Evolutionary conservation across 768 basidiomycete genomes (phyloP), one percentile per base, ranked within the genome.

Genomic region (Mycena leptocephala): DNA sequence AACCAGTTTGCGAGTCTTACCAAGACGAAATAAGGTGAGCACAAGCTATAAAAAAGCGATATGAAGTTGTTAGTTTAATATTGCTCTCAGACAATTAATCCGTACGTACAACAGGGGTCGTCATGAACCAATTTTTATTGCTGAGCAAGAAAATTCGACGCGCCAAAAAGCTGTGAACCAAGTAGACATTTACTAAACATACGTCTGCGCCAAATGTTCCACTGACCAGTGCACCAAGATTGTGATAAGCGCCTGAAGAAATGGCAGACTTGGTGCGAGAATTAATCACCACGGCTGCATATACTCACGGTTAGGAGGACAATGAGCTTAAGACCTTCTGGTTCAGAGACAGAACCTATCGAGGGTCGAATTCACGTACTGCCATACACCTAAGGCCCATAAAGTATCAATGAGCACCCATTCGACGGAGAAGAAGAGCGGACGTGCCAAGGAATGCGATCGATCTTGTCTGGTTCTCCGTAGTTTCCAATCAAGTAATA

Each of bases 201-300:
- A 16, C 11, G 6, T 18, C 2, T 33, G 1, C 14, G 32, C 7
- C 43, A 59, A 20, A n/a, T 39, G 13, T 24, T 7, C 18, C 9
- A 32, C 79, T 46, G 74, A 88, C 88, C 87, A 86, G 58, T 88
- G 88, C 16, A 88, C 87, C 8, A 85, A 79, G 35, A 88, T 86
- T 6, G 87, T 88, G 11, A 88, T 76, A 39, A 87, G 68, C 0
- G 87, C 87, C 87, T 85, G 24, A 18, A 64, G 30, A 11, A 10
- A 59, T 41, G 77, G 37, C 14, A 46, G 26, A 24, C 22, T 58
- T 13, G 22, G 32, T 35, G 20, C 51, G 35, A 48, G 1, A 20
- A 56, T 56, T 16, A 48, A 18, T 20, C 28, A 35, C 14, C 26
- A n/a, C 6, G 30, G 32, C 26, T 32, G 26, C 30, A 13, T 20